phyloP scores from a whole-genome alignment of 75 land plant genomes.

The Chamaecyparis obtusa region DNA sequence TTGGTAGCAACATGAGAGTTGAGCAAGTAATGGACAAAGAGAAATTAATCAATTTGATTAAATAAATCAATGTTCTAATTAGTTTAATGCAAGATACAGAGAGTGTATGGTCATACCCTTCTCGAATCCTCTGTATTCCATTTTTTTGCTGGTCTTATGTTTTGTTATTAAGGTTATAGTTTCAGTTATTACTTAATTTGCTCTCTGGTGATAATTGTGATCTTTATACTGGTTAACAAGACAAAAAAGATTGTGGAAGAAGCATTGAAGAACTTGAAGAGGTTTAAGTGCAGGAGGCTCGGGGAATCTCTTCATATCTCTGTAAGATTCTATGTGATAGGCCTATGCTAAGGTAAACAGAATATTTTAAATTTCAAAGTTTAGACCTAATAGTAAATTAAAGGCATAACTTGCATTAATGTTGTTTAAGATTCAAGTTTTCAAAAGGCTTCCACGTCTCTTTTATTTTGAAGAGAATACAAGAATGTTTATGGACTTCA shows the following conservation, averaged over 20 bases:
- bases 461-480: background rate
- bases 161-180: background rate
- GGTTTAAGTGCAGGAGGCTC: background rate
- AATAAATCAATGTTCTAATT: background rate
- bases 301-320: background rate
- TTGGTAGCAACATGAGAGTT: background rate
- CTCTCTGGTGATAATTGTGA: background rate
- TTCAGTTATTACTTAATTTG: background rate
- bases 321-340: background rate
- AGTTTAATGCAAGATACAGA: background rate
- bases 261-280: background rate
- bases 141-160: background rate
- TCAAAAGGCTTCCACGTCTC: background rate
- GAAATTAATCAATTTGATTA: background rate
- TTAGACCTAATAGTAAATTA: background rate
- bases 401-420: background rate
- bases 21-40: background rate
- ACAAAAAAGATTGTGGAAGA: background rate
- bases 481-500: background rate
- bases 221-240: background rate
- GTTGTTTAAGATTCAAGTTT: background rate
- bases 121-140: background rate
- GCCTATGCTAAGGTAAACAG: background rate
- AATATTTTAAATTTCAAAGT: background rate
- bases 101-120: background rate